phyloP scores from a whole-genome alignment of 306 rosid species.

The Styphnolobium japonicum region DNA sequence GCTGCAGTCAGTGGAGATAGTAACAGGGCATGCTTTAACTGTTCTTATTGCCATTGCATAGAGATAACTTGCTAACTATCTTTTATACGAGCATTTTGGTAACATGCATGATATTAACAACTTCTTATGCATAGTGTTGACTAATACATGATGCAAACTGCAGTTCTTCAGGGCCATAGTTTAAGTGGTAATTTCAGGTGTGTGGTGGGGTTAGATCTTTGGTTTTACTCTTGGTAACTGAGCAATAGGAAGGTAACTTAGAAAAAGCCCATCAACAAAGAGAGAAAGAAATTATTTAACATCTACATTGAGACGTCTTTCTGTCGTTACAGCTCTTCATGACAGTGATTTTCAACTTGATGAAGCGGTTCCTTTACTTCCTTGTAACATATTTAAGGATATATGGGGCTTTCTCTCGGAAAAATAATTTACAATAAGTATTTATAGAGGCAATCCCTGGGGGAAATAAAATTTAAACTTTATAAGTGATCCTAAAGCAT shows the following conservation, averaged over 20 bases:
- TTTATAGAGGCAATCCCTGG: background rate
- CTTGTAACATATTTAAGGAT: background rate
- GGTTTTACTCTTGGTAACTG: background rate
- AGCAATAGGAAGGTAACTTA: background rate
- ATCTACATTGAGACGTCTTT: background rate
- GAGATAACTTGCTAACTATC: background rate
- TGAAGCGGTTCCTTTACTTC: slow-evolving; percentile 1
- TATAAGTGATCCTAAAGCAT: background rate
- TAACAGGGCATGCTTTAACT: background rate
- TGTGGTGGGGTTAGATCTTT: background rate
- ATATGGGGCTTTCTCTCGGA: background rate
- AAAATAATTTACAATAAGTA: background rate
- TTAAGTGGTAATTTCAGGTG: background rate
- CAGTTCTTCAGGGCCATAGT: background rate
- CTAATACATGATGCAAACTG: background rate
- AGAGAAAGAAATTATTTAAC: background rate
- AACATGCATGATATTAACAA: background rate
- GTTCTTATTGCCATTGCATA: background rate
- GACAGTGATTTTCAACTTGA: slow-evolving; percentile 4
- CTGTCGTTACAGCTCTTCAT: background rate
- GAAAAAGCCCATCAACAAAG: background rate
- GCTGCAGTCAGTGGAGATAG: slow-evolving; percentile 7
- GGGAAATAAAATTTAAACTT: background rate
- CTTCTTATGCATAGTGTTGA: background rate
- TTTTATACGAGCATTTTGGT: background rate